Conservation (phyloP, 306 rosid species). For the Castanea mollissima region DNA sequence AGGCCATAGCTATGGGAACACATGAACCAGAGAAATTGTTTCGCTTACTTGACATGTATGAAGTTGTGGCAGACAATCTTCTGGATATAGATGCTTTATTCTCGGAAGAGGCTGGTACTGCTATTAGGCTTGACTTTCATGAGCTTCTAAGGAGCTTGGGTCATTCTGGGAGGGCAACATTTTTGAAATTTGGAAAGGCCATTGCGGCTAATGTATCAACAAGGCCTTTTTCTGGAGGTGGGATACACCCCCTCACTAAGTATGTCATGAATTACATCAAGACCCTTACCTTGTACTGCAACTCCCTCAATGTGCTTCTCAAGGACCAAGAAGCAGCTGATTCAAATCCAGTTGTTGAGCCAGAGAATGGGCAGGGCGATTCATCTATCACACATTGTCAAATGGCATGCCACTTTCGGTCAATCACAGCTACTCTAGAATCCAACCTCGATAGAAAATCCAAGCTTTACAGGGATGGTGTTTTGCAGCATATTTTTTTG, state of each 20-base stretch:
- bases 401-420: slow-evolving; percentile 36
- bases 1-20: slow-evolving; percentile 47
- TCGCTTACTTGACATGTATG: slow-evolving; percentile 60
- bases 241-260: slow-evolving; percentile 53
- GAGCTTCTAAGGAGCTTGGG: slow-evolving; percentile 38
- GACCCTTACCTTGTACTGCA: slow-evolving; percentile 36
- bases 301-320: slow-evolving; percentile 41
- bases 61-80: slow-evolving; percentile 45
- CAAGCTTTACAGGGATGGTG: slow-evolving; percentile 48
- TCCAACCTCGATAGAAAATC: slow-evolving; percentile 46
- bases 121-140: slow-evolving; percentile 41
- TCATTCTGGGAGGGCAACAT: slow-evolving; percentile 41
- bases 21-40: slow-evolving; percentile 52
- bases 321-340: slow-evolving; percentile 23
- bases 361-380: neutral
- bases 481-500: slow-evolving; percentile 56
- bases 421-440: slow-evolving; percentile 40
- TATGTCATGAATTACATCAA: slow-evolving; percentile 68
- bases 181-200: slow-evolving; percentile 35
- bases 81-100: slow-evolving; percentile 38
- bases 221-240: slow-evolving; percentile 42
- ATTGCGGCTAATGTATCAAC: slow-evolving; percentile 44
- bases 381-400: slow-evolving; percentile 21
- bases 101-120: slow-evolving; percentile 42
- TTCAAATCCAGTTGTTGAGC: neutral